Base-by-base conservation (phyloP, 2,329 filamentous ascomycete genomes). In the Coleophoma cylindrospora region DNA sequence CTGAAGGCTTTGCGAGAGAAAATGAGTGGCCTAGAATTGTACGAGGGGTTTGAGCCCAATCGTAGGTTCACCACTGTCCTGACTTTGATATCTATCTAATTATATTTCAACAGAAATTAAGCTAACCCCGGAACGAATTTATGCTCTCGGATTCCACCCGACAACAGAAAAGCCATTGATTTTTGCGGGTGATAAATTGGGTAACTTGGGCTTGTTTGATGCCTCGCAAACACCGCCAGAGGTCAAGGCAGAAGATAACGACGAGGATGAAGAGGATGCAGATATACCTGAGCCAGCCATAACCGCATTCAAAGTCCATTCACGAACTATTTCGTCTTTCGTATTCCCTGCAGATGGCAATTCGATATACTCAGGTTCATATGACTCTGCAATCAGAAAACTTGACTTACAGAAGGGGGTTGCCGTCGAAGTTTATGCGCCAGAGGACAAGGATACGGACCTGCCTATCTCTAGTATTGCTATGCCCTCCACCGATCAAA, bases 131-230 rank as follows among this genome's bases (percentile, higher is more conserved):
- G 90, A 96, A 58, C 75, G 92, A 48, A 80, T 95, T 13, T 99
- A 97, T 63, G 79, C 88, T 0, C 82, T 97, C 60, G 84, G 86
- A 0, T 92, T 99, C 59, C 94, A 99, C 61, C 94, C 94, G 0
- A 91, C 84, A 0, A 76, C 84, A 51, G 83, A 91, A 3, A 97
- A 97, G 61, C 84, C 91, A 0, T 74, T 99, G 3, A 79, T 97
- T 1, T 95, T 99, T 64, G 92, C 92, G 0, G 92, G 92, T 11
- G 94, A 99, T 62, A 99, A 99, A 66, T 79, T 95, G 57, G 92
- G 94, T 1, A 88, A 90, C 21, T 76, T 97, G 51, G 94, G 94
- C 0, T 81, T 99, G 1, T 92, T 96, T 49, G 92, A 99, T 64
- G 91, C 86, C 1, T 91, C 88, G 0, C 90, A 95, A 57, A 78